Evolutionary conservation across 352 stramenopile genomes (phyloP).

Genomic region (Globisporangium parvum): DNA sequence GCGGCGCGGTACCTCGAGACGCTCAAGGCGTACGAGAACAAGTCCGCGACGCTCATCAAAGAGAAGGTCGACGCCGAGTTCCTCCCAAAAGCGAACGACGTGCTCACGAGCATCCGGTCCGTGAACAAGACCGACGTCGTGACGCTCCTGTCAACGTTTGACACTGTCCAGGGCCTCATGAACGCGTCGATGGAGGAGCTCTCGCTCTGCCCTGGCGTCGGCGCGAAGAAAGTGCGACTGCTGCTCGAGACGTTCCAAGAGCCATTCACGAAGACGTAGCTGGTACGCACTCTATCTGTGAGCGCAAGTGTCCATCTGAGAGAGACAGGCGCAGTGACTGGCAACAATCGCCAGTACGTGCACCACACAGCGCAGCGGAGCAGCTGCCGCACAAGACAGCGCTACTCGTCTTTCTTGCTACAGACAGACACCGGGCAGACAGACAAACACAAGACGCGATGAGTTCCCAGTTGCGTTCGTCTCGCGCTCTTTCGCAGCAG

Average conservation of each 20-base stretch:
- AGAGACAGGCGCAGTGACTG: not conserved
- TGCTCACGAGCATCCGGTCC: conserved; percentile 84
- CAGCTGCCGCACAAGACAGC: no score
- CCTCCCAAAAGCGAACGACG: conserved; percentile 87
- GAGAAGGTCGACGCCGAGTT: conserved; percentile 91
- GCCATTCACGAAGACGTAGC: conserved; percentile 81
- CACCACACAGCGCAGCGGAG: no score
- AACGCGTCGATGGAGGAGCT: conserved; percentile 92
- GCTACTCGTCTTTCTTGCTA: conserved; percentile 6
- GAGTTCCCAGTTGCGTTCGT: no score
- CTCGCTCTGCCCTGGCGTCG: conserved; percentile 90
- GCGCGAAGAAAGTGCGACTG: conserved; percentile 92
- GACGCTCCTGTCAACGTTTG: conserved; percentile 91
- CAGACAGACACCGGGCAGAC: not conserved
- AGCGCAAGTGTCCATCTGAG: no score
- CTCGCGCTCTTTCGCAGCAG: no score
- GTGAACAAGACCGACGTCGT: conserved; percentile 96
- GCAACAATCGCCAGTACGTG: no score
- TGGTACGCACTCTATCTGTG: no score
- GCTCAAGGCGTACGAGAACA: conserved; percentile 95
- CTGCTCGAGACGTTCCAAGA: conserved; percentile 93
- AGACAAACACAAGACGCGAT: no score
- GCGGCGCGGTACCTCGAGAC: conserved; percentile 95
- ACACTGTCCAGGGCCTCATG: conserved; percentile 80
- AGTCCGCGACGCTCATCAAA: conserved; percentile 92